Base-by-base conservation (phyloP, 306 rosid species). In the Ormosia emarginata region DNA sequence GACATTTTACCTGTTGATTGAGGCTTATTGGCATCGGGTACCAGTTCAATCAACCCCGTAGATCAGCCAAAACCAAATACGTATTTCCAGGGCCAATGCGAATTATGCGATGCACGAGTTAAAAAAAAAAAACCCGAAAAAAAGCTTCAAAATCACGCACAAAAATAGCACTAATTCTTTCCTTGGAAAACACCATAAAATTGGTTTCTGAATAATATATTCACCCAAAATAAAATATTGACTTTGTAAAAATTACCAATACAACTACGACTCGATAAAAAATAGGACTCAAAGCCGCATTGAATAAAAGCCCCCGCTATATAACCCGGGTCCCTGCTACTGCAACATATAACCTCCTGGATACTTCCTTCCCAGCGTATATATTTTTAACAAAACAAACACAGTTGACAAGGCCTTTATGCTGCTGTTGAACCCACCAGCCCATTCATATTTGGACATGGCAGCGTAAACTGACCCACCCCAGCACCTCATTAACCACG, bases 401-500 rank as follows among this genome's bases (percentile, higher is more conserved):
- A 44, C 86, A 30, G 67, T 81, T 61, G 33, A 81, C 83, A 78
- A 59, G 76, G 80, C 75, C 81, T 68, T 49, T 80, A 74, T 82
- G 87, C 86, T 84, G 86, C 82, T 18, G 33, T 73, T 63, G 47
- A 82, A 79, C 85, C 75, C 85, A 84, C 77, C 87, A 37, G 52
- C 73, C 59, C 67, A 3, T 75, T 53, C 44, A 71, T 57, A 82
- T 57, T 82, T 36, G 85, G 90, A 70, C 88, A 81, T 53, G 77
- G 75, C 43, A 67, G 87, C 13, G 71, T 74, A 84, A 59, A 86
- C 79, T 39, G 82, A 90, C 77, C 87, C 83, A 81, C 71, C 85
- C 78, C 39, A 63, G 87, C 90, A 86, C 81, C 88, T 82, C 87
- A 83, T 85, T 63, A 79, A 82, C 85, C 79, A 78, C 87, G 71